Evolutionary conservation across 352 stramenopile genomes (phyloP), one percentile per base, ranked within the genome.

Genomic region (Globisporangium nodosum): DNA sequence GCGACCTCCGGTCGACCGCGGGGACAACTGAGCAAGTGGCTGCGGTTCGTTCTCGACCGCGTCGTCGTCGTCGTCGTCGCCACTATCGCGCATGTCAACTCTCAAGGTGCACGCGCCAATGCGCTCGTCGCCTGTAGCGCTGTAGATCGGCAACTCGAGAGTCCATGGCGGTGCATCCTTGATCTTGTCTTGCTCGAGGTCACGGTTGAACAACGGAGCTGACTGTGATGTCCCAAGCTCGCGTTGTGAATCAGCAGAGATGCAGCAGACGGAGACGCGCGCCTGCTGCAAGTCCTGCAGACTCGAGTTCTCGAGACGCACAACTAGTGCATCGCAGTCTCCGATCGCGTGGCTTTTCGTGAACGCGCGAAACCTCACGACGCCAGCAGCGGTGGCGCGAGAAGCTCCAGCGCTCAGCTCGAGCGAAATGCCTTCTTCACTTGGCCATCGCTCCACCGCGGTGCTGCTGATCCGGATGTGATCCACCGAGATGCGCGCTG

Each of bases 271-370:
- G 24, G 37, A 24, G 56, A 76, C 52, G 3, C 27, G 31, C 21
- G 31, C 52, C 9, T 53, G 42, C 3, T 47, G n/a, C 3, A 62
- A 42, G 9, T 42, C 49, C 18, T 67, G 20, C 20, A 46, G 33
- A 15, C 40, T 49, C 1, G 61, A 5, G 11, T 55, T 39, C 0
- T 27, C 56, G 15, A 73, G 3, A 16, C 39, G 7, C 0, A 74
- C 24, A 7, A 33, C 43, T 13, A 71, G 49, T 15, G 57, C 51
- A 13, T 68, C 15, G 52, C 76, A 69, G 43, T 67, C 58, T 4
- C 70, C 78, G 31, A 86, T 59, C 9, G 65, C 60, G 30, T 80
- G 50, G 1, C 71, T 58, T 16, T 74, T 77, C 12, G 66, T 79
- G 46, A 73, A 81, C 0, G 63, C 62, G 46, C 63, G 67, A 62